phyloP scores from a whole-genome alignment of 306 rosid species.

The Ormosia semicastrata region DNA sequence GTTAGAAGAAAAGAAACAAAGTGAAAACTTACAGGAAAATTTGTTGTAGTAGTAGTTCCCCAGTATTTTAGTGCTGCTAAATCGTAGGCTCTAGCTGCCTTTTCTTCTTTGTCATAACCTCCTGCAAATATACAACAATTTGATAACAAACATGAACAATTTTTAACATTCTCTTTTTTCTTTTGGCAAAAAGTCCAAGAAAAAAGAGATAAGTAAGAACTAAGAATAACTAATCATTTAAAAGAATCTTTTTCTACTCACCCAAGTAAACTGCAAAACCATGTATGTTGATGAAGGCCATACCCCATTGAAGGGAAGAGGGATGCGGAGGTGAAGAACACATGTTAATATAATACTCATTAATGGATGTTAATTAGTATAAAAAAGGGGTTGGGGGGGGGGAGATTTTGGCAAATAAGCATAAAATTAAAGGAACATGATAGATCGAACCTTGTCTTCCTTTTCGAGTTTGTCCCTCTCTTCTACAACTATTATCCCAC shows the following conservation, averaged over 20 bases:
- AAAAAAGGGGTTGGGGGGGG: not conserved
- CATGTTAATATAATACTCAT: not conserved
- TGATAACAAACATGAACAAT: not conserved
- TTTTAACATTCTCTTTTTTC: not conserved
- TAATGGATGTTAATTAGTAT: not conserved
- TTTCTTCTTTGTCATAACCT: constrained; percentile 95
- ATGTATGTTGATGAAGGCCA: constrained; percentile 39
- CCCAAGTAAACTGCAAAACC: constrained; percentile 82
- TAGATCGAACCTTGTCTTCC: constrained; percentile 75
- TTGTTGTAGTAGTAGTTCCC: constrained; percentile 94
- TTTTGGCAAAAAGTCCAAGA: not conserved
- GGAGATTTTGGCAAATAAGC: not conserved
- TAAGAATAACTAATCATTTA: not conserved
- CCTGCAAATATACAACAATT: constrained; percentile 38
- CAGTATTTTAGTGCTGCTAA: constrained; percentile 92
- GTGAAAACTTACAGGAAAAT: constrained; percentile 71
- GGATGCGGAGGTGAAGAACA: not conserved
- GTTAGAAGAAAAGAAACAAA: not conserved
- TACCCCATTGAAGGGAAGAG: not conserved
- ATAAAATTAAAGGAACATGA: not conserved
- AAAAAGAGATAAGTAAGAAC: not conserved
- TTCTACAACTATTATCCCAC: constrained; percentile 95
- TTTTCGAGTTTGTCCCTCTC: constrained; percentile 97
- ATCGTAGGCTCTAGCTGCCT: constrained; percentile 94
- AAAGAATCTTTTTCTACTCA: constrained; percentile 40